Evolutionary conservation across 768 basidiomycete species (phyloP).

Genomic region (Strobilomyces confusus): DNA sequence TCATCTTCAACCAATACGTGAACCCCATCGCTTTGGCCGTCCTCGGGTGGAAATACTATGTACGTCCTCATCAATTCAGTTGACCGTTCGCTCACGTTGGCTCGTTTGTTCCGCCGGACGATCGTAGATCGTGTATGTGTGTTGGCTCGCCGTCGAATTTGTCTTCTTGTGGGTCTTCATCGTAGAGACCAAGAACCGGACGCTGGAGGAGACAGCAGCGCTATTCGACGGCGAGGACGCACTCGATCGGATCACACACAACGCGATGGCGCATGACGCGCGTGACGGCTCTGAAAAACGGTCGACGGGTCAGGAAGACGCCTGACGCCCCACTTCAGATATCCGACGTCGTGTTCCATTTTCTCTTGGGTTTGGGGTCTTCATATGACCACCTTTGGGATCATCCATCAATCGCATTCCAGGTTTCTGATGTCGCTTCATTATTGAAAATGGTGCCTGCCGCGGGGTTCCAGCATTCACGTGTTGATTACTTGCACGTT

Average conservation of each 20-base stretch:
- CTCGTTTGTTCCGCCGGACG: background rate
- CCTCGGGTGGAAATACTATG: constrained; percentile 76
- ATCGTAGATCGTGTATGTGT: constrained; percentile 59
- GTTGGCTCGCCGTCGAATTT: constrained; percentile 64
- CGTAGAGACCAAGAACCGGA: constrained; percentile 68
- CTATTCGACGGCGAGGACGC: constrained; percentile 72
- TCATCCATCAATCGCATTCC: no score
- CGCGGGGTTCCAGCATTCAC: no score
- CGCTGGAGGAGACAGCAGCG: constrained; percentile 79
- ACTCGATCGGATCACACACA: constrained; percentile 32
- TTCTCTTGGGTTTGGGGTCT: no score
- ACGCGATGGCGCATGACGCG: constrained; percentile 18
- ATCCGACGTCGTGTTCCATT: no score
- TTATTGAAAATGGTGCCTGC: no score
- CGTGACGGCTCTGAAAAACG: constrained; percentile 21
- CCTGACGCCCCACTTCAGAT: background rate
- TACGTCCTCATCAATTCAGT: constrained; percentile 24
- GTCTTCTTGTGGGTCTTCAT: constrained; percentile 64
- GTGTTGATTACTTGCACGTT: no score
- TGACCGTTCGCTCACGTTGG: background rate
- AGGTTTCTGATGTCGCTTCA: no score
- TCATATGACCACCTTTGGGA: no score
- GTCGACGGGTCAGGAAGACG: constrained; percentile 1
- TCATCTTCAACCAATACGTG: constrained; percentile 88
- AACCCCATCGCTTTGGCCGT: constrained; percentile 72